phyloP scores from a whole-genome alignment of 139 green algal genomes.

The Chlorella sp. region DNA sequence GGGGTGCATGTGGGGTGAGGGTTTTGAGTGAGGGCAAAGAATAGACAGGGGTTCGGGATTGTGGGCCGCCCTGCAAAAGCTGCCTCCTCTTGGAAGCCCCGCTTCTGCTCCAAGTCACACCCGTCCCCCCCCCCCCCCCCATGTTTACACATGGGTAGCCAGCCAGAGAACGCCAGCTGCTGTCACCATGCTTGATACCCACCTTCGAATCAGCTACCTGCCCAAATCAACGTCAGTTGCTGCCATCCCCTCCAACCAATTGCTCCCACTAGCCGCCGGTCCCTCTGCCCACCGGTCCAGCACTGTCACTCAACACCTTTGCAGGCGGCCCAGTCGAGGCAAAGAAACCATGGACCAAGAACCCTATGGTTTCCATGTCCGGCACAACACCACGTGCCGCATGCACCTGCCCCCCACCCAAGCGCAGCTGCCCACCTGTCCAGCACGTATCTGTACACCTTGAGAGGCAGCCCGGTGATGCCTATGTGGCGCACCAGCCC shows the following conservation, averaged over 20 bases:
- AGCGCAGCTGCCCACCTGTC: too few species aligned
- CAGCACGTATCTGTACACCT: background rate
- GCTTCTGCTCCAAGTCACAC: background rate
- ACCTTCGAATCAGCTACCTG: too few species aligned
- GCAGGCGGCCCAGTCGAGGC: background rate
- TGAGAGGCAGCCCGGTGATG: conserved; percentile 61
- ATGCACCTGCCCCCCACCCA: too few species aligned
- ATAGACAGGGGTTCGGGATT: too few species aligned
- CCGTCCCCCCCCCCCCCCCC: too few species aligned
- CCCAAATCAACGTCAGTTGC: background rate
- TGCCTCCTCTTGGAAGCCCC: too few species aligned
- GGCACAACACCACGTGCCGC: background rate
- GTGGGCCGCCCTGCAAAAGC: too few species aligned
- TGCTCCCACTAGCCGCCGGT: too few species aligned
- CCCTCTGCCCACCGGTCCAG: background rate
- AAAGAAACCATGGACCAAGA: too few species aligned
- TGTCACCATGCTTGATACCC: too few species aligned
- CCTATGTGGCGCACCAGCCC: conserved; percentile 89
- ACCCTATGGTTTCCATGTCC: too few species aligned
- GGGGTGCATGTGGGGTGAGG: background rate
- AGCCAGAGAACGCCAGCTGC: too few species aligned
- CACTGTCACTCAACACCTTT: background rate
- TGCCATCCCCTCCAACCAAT: background rate
- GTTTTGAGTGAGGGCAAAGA: background rate
- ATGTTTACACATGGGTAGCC: background rate